These are phyloP conservation scores for Colletotrichum australisinense DNA, from an alignment of 2,329 filamentous ascomycete genomes.

Conservation along the genomic window DNA sequence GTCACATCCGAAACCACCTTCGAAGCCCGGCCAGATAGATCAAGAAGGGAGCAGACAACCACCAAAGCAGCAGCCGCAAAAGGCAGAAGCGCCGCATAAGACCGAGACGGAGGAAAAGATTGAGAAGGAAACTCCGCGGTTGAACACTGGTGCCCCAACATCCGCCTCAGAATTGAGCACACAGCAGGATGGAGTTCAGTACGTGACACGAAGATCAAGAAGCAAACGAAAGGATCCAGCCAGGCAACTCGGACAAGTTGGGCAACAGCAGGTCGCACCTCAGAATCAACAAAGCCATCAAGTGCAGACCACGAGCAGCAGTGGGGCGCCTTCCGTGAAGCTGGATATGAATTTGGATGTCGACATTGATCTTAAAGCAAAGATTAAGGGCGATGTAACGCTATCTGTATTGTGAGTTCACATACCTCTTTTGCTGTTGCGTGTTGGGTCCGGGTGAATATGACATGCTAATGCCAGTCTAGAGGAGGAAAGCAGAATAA, in stretches of 20 bases:
- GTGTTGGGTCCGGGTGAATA: too few relatives aligned
- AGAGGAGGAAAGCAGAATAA: background rate
- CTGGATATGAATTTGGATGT: slow-evolving; percentile 34
- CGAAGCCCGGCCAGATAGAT: background rate
- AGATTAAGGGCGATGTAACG: slow-evolving; percentile 26
- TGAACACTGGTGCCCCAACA: background rate
- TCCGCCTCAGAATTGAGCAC: background rate
- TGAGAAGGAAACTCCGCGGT: background rate
- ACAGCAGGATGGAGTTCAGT: background rate
- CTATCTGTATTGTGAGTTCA: slow-evolving; percentile 25
- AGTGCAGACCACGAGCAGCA: slow-evolving; percentile 10
- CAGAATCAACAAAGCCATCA: slow-evolving; percentile 16
- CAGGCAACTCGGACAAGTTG: too few relatives aligned
- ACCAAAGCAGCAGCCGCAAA: background rate
- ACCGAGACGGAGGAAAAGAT: slow-evolving; percentile 9
- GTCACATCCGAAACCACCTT: background rate
- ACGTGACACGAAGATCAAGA: background rate
- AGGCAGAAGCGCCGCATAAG: background rate
- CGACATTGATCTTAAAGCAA: slow-evolving; percentile 33
- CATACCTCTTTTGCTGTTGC: too few relatives aligned
- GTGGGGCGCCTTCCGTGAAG: slow-evolving; percentile 22
- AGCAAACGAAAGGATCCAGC: background rate
- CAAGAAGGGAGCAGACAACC: background rate
- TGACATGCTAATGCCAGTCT: too few relatives aligned
- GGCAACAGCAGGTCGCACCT: slow-evolving; percentile 10